Percentiles rank a stretch among this genome's conserved stretches.
These are phyloP conservation scores for Colletotrichum sp. DNA, from an alignment of 2,329 filamentous ascomycete genomes.

Conservation along the genomic window DNA sequence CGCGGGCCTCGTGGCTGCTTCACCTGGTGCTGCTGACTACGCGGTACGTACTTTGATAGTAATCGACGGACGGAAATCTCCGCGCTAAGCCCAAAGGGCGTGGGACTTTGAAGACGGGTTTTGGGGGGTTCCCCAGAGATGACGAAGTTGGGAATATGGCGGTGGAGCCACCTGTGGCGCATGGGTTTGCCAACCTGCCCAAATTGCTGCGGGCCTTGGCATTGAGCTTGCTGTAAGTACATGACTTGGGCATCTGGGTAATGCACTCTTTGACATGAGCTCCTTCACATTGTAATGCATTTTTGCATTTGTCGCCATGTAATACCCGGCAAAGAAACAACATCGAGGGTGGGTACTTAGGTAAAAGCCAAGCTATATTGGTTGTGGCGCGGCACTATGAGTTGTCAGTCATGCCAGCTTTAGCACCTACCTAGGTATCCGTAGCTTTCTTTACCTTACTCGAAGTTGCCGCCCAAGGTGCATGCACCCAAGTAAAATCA, in stretches of 20 bases:
- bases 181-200: neutral
- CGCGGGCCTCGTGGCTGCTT: neutral
- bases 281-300: neutral
- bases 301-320: neutral
- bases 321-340: neutral
- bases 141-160: neutral
- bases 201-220: neutral
- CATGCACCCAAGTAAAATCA: neutral
- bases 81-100: conserved; percentile 10
- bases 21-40: neutral
- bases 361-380: neutral
- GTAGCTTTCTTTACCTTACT: neutral
- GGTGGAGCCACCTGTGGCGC: neutral
- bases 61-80: neutral
- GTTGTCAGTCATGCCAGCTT: neutral
- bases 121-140: conserved; percentile 11
- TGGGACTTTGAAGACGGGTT: neutral
- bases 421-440: neutral
- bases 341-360: neutral
- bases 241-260: neutral
- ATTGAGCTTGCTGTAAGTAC: neutral
- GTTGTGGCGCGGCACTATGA: conserved; percentile 4
- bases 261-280: neutral
- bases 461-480: neutral
- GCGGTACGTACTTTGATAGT: neutral